phyloP scores from a whole-genome alignment of 2,329 filamentous ascomycete species.

The Penicillium vulpinum region DNA sequence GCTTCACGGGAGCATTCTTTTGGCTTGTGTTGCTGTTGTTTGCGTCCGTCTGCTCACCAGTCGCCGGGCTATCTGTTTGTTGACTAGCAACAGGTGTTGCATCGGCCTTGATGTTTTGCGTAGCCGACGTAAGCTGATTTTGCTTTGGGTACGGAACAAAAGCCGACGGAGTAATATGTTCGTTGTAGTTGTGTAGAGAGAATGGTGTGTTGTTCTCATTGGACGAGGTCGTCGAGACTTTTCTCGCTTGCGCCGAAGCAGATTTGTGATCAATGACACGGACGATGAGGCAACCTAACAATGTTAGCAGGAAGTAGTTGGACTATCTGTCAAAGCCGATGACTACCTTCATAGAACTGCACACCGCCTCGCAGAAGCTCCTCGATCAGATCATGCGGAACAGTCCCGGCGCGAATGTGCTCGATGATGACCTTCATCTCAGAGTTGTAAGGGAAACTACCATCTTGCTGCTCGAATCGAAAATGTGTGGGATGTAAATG shows the following conservation, averaged over 20 bases:
- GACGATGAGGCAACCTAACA: conserved; percentile 76
- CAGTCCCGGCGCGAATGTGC: conserved; percentile 71
- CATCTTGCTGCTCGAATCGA: conserved; percentile 89
- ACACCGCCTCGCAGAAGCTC: conserved; percentile 72
- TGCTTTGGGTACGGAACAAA: conserved; percentile 70
- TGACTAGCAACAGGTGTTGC: conserved; percentile 15
- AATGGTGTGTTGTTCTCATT: conserved; percentile 67
- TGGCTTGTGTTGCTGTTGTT: conserved; percentile 37
- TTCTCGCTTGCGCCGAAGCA: conserved; percentile 59
- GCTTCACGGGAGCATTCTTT: conserved; percentile 52
- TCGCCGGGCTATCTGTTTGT: conserved; percentile 24
- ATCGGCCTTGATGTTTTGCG: conserved; percentile 28
- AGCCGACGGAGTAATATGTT: conserved; percentile 84
- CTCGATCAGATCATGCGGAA: conserved; percentile 86
- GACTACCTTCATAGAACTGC: conserved; percentile 78
- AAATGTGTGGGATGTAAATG: conserved; percentile 86
- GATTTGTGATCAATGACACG: conserved; percentile 88
- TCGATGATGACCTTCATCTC: conserved; percentile 82
- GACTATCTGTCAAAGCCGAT: background rate
- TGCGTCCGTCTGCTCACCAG: conserved; percentile 43
- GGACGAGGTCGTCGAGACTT: conserved; percentile 54
- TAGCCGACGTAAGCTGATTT: conserved; percentile 36
- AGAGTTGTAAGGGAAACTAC: conserved; percentile 87
- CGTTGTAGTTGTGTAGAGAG: conserved; percentile 90
- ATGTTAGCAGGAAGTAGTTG: conserved; percentile 5